Conservation (phyloP, 1,284 basidiomycete genomes). For the Xerocomus cyaneibrunnescens region DNA sequence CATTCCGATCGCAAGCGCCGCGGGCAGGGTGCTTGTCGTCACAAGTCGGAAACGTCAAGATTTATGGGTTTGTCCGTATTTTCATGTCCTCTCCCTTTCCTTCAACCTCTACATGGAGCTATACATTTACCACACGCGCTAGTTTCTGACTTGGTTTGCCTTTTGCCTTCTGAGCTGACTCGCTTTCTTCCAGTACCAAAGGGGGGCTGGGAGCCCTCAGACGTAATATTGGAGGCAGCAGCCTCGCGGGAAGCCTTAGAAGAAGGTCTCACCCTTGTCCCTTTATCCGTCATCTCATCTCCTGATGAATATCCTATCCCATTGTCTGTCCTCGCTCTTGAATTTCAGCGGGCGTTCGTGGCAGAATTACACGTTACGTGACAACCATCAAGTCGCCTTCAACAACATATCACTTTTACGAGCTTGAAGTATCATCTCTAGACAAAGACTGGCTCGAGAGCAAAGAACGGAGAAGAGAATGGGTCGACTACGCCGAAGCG, state of each 20-base stretch:
- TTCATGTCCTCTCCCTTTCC: constrained; percentile 10
- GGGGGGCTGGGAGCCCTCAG: constrained; percentile 80
- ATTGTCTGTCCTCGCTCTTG: constrained; percentile 37
- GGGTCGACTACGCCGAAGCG: constrained; percentile 83
- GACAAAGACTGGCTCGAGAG: constrained; percentile 77
- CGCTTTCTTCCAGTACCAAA: constrained; percentile 62
- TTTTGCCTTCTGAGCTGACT: constrained; percentile 13
- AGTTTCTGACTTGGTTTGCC: constrained; percentile 10
- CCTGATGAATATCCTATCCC: constrained; percentile 57
- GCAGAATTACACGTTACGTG: constrained; percentile 73
- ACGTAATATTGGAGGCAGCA: constrained; percentile 76
- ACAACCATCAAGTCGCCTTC: constrained; percentile 74
- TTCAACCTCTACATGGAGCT: constrained; percentile 1
- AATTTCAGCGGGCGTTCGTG: constrained; percentile 72
- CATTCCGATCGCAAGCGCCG: constrained; percentile 70
- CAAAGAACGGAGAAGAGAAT: constrained; percentile 73
- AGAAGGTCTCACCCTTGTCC: constrained; percentile 87
- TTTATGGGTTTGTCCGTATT: constrained; percentile 79
- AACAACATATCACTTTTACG: constrained; percentile 83
- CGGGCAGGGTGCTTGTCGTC: constrained; percentile 74
- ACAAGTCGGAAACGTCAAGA: constrained; percentile 78
- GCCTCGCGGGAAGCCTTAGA: constrained; percentile 85
- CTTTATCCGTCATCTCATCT: constrained; percentile 69
- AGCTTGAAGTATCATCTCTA: constrained; percentile 72
- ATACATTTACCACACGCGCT: constrained; percentile 8